Percentiles rank a stretch among this genome's conserved stretches.
Evolutionary conservation across 164 flowering plant genomes (phyloP).

Genomic region (Macadamia tetraphylla): DNA sequence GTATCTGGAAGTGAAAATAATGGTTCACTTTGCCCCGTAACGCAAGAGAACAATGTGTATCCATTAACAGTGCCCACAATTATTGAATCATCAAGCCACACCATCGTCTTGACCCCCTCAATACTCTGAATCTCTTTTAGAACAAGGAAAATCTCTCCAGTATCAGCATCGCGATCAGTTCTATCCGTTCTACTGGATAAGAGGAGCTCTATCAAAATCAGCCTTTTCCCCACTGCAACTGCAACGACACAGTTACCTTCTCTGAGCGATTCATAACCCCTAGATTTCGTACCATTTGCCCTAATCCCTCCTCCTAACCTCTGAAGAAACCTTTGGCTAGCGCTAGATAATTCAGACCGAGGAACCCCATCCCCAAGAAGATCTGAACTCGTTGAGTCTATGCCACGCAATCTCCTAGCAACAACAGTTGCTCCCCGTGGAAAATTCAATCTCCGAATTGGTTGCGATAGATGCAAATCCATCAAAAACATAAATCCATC

Average conservation of each 20-base stretch:
- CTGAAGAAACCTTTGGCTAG: conserved; percentile 35
- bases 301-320: conserved; percentile 48
- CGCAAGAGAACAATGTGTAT: conserved; percentile 56
- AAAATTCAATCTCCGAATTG: conserved; percentile 34
- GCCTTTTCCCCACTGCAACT: conserved; percentile 44
- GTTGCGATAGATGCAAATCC: conserved; percentile 38
- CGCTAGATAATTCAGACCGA: conserved; percentile 14
- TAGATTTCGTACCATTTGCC: conserved; percentile 35
- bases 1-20: conserved; percentile 77
- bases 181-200: conserved; percentile 11
- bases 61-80: conserved; percentile 65
- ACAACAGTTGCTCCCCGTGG: conserved; percentile 44
- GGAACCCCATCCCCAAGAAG: conserved; percentile 11
- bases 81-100: conserved; percentile 81
- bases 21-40: conserved; percentile 47
- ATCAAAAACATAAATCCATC: conserved; percentile 44
- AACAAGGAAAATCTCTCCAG: conserved; percentile 27
- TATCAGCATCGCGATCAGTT: conserved; percentile 18
- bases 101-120: conserved; percentile 57
- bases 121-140: conserved; percentile 64
- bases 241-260: conserved; percentile 38
- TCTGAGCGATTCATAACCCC: conserved; percentile 22
- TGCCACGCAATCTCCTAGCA: conserved; percentile 32
- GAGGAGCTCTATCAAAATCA: conserved; percentile 54
- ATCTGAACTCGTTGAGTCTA: conserved; percentile 18